phyloP scores from a whole-genome alignment of 2,329 filamentous ascomycete species.

The Clonostachys chloroleuca region DNA sequence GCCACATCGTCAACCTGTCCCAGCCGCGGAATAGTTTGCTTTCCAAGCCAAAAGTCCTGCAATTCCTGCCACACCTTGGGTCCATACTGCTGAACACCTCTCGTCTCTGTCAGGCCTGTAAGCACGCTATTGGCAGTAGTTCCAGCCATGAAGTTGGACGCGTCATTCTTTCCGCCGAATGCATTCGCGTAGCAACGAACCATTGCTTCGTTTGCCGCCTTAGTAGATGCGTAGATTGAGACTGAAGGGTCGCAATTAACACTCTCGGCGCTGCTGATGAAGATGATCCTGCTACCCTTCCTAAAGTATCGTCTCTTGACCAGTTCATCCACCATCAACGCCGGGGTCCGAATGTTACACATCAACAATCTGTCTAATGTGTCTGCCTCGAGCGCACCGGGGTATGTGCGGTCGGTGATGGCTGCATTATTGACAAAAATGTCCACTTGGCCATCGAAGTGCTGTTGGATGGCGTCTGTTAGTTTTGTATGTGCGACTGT shows the following conservation, averaged over 20 bases:
- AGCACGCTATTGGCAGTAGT: conserved; percentile 26
- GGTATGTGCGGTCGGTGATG: conserved; percentile 13
- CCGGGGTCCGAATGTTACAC: conserved; percentile 23
- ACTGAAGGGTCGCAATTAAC: conserved; percentile 13
- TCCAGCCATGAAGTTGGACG: conserved; percentile 15
- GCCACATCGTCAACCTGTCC: conserved; percentile 28
- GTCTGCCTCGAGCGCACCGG: conserved; percentile 18
- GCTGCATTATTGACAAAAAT: conserved; percentile 23
- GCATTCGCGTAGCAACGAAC: conserved; percentile 28
- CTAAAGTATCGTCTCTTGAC: conserved; percentile 21
- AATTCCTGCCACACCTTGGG: conserved; percentile 11
- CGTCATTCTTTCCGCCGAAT: conserved; percentile 25
- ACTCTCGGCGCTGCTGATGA: conserved; percentile 23
- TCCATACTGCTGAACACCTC: conserved; percentile 22
- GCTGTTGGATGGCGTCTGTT: conserved; percentile 11
- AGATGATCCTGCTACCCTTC: conserved; percentile 23
- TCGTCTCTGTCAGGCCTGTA: conserved; percentile 23
- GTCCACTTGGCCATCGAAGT: conserved; percentile 17
- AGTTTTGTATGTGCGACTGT: conserved; percentile 15
- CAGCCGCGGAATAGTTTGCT: conserved; percentile 4
- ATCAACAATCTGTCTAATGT: conserved; percentile 22
- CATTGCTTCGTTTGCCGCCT: conserved; percentile 25
- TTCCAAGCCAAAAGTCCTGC: not conserved
- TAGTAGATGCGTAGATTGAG: conserved; percentile 24
- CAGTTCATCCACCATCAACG: conserved; percentile 25